A percentile compares a stretch with the other conserved stretches of the same genome.
phyloP scores from a whole-genome alignment of 148 eudicot species.

The Rhododendron griersonianum region DNA sequence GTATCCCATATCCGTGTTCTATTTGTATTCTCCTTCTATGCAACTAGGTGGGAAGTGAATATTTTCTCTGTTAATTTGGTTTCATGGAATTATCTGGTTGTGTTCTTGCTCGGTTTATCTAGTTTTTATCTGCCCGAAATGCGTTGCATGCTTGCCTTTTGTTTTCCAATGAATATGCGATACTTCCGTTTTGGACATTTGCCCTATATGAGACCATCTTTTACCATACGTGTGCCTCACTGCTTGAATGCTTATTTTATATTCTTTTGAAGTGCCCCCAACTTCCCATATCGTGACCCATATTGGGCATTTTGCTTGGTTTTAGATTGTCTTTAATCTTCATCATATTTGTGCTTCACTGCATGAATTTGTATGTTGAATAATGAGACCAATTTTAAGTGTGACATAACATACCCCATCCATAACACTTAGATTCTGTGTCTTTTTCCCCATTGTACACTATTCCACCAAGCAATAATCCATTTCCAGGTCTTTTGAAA shows the following conservation, averaged over 20 bases:
- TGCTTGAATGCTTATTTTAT: not conserved
- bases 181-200: not conserved
- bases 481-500: not conserved
- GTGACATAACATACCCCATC: not conserved
- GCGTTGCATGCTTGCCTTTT: not conserved
- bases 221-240: not conserved
- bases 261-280: not conserved
- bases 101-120: not conserved
- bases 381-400: not conserved
- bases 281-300: not conserved
- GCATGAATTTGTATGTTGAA: not conserved
- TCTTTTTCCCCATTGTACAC: not conserved
- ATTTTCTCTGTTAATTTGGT: not conserved
- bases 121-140: not conserved
- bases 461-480: not conserved
- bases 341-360: not conserved
- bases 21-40: not conserved
- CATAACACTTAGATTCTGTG: not conserved
- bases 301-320: not conserved
- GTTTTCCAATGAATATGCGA: not conserved
- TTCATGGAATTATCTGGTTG: not conserved
- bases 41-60: not conserved
- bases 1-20: not conserved
- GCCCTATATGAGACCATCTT: not conserved
- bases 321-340: not conserved